Base-by-base conservation (phyloP, 1,284 basidiomycete genomes). In the Microbotryum violaceum region DNA sequence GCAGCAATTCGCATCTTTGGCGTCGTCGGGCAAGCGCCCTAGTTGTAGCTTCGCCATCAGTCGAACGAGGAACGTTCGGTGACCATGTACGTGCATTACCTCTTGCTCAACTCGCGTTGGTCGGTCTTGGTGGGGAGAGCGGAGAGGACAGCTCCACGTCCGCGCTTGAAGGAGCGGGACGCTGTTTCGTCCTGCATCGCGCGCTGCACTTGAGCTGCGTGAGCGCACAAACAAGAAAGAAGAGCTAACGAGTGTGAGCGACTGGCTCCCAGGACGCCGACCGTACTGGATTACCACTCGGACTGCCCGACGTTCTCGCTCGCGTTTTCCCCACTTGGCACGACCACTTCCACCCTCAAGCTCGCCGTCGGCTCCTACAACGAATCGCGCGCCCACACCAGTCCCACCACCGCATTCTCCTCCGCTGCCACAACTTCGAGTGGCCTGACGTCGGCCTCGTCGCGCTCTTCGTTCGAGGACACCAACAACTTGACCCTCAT, bases 401-500 rank as follows among this genome's bases (percentile, higher is more conserved):
- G 42, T 12, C 3, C 42, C 42, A 45, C 53, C 20, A 18, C 58
- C 5, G 23, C 54, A 1, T 16, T 49, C 4, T 10, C 56, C 12
- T 14, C 37, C 12, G n/a, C 37, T 4, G n/a, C 46, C 45, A 42
- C 12, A 1, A 42, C 14, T 4, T 42, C 16, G 16, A 42, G 37
- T 18, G 37, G 37, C 12, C 14, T 18, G 12, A 18, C 12, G 0
- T 6, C 49, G 27, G 31, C 31, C 31, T 31, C 31, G 31, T 31
- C 31, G 31, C 7, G 31, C 31, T 10, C 54, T 20, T 33, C 53
- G 23, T 61, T 60, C 47, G 58, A 63, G 18, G 54, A 49, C 75
- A 82, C 83, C 70, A 91, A 91, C 75, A 82, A 85, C 51, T 86
- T 91, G 64, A 87, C 87, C 29, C 79, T 91, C 67, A 79, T 87